Evolutionary conservation across 805 yeast species (phyloP).

Genomic region (Kodamaea restingae): DNA sequence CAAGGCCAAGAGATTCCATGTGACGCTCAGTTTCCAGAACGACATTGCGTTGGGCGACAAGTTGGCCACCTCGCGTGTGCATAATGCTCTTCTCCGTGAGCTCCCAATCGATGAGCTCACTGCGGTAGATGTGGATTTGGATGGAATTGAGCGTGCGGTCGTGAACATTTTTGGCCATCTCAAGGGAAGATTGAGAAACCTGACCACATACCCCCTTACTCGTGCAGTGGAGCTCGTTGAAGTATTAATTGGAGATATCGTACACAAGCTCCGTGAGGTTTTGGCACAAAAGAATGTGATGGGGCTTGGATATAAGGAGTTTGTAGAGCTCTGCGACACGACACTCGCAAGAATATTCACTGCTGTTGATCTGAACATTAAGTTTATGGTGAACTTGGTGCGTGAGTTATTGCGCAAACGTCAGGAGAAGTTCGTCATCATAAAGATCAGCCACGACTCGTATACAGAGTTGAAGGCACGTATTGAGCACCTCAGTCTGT

Average conservation of each 20-base stretch:
- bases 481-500: conserved; percentile 36
- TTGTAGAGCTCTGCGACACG: conserved; percentile 21
- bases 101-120: conserved; percentile 61
- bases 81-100: conserved; percentile 62
- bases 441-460: conserved; percentile 50
- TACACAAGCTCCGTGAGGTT: conserved; percentile 38
- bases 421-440: conserved; percentile 63
- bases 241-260: conserved; percentile 56
- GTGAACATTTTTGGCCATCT: conserved; percentile 54
- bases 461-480: conserved; percentile 37
- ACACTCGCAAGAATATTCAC: conserved; percentile 32
- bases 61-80: conserved; percentile 45
- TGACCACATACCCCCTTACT: conserved; percentile 55
- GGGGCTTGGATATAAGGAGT: conserved; percentile 38
- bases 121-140: conserved; percentile 24
- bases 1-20: conserved; percentile 73
- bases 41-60: conserved; percentile 67
- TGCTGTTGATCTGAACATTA: conserved; percentile 57
- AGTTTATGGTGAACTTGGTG: conserved; percentile 60
- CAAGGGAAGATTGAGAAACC: conserved; percentile 51
- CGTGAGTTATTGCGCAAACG: conserved; percentile 75
- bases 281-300: conserved; percentile 40
- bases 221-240: conserved; percentile 67
- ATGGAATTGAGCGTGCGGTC: conserved; percentile 43
- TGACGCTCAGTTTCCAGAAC: conserved; percentile 65